Conservation (phyloP, 2,329 filamentous ascomycete genomes). For the Harringtonia lauricola region DNA sequence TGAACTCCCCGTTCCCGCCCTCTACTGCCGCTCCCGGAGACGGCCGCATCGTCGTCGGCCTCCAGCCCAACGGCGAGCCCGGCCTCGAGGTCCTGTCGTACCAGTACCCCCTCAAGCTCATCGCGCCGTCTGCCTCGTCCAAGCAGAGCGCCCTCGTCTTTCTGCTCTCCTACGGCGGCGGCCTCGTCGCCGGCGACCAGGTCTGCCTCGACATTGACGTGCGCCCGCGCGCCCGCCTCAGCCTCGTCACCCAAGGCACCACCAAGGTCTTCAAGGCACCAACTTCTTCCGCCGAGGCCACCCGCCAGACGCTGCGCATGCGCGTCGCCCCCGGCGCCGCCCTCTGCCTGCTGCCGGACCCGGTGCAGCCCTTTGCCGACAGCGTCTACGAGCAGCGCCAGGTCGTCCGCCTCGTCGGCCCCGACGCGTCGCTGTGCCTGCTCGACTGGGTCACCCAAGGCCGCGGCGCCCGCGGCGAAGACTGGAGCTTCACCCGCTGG, state of each 20-base stretch:
- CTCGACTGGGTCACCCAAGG: slow-evolving; percentile 94
- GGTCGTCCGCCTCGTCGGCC: slow-evolving; percentile 48
- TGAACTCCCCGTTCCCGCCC: slow-evolving; percentile 64
- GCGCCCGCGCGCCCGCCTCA: slow-evolving; percentile 52
- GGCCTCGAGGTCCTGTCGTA: slow-evolving; percentile 68
- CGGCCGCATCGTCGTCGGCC: slow-evolving; percentile 63
- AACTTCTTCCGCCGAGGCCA: slow-evolving; percentile 25
- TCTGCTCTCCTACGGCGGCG: slow-evolving; percentile 87
- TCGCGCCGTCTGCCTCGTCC: slow-evolving; percentile 50
- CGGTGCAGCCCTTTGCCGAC: slow-evolving; percentile 78
- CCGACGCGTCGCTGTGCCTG: slow-evolving; percentile 54
- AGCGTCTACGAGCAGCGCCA: slow-evolving; percentile 81
- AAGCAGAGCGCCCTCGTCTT: slow-evolving; percentile 68
- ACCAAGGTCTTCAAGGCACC: slow-evolving; percentile 89
- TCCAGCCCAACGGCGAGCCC: slow-evolving; percentile 61
- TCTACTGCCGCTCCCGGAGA: slow-evolving; percentile 66
- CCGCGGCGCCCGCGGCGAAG: slow-evolving; percentile 71
- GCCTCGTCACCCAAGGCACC: slow-evolving; percentile 62
- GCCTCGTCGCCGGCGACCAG: slow-evolving; percentile 77
- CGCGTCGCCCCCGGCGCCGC: slow-evolving; percentile 38
- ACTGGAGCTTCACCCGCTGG: slow-evolving; percentile 77
- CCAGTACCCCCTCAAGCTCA: slow-evolving; percentile 90
- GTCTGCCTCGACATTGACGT: slow-evolving; percentile 64
- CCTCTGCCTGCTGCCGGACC: slow-evolving; percentile 71
- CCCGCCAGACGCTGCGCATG: slow-evolving; percentile 45